Percentiles rank a stretch among this genome's conserved stretches.
These are phyloP conservation scores for Cryomyces minteri DNA, from an alignment of 495 filamentous ascomycete genomes.

Conservation along the genomic window DNA sequence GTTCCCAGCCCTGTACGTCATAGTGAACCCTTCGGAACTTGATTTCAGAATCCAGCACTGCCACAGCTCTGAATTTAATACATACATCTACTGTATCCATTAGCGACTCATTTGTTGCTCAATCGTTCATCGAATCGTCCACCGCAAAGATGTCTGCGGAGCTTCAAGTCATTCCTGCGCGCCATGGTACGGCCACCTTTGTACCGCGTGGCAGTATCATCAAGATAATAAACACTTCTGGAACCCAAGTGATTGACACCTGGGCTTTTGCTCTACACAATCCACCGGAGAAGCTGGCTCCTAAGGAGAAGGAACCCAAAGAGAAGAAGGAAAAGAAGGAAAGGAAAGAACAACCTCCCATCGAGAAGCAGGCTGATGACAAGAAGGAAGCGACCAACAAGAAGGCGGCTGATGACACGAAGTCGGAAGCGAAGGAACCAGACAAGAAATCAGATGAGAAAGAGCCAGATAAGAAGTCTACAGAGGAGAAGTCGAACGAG, in stretches of 20 bases:
- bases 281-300: conserved; percentile 6
- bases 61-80: too few species aligned
- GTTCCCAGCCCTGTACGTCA: too few species aligned
- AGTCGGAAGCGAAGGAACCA: conserved; percentile 1
- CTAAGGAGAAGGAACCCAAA: conserved; percentile 3
- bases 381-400: not conserved
- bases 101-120: too few species aligned
- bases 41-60: too few species aligned
- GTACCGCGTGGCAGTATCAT: conserved; percentile 23
- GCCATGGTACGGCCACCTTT: conserved; percentile 23
- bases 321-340: conserved; percentile 2
- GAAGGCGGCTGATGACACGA: not conserved
- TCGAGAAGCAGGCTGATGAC: not conserved
- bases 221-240: conserved; percentile 31
- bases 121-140: too few species aligned
- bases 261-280: conserved; percentile 26
- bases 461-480: not conserved
- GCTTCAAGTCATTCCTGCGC: conserved; percentile 22
- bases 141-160: conserved; percentile 1
- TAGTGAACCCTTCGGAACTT: too few species aligned
- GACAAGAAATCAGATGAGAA: not conserved
- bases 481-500: not conserved
- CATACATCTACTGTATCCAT: too few species aligned
- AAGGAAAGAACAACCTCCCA: conserved; percentile 1
- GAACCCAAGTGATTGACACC: conserved; percentile 33